Base-by-base conservation (phyloP, 2,329 filamentous ascomycete genomes). In the Diaporthe capsici region DNA sequence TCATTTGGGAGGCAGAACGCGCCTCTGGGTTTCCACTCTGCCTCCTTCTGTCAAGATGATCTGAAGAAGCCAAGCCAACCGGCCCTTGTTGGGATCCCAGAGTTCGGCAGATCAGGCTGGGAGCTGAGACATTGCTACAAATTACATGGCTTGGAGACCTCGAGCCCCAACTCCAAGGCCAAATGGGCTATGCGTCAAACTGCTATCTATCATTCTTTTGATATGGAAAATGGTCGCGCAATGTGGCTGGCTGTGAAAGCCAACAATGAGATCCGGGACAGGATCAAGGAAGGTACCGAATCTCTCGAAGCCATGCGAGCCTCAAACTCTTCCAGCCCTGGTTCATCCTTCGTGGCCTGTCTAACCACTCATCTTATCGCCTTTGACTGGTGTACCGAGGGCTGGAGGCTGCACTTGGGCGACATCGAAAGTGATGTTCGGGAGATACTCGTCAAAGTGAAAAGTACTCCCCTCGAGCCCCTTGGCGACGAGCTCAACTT, bases 1-100 rank as follows among this genome's bases (percentile, higher is more conserved):
- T 83, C 73, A 79, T 87, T 88, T 1, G 92, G 90, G 81, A 91
- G 87, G 82, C 92, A 93, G 0, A 49, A 20, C 1, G 39, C 39
- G 7, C 34, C 28, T 13, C 44, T 37, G 0, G 42, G 17, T 4
- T 72, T 72, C 31, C 55, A 72, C 15, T 72, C 39, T 51, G 70
- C 55, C 31, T 60, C 70, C 1, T 72, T 72, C 42, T 72, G 53
- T 20, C 70, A 72, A 4, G 70, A 72, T 49, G 70, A 72, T 44
- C 4, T 51, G 12, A 12, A 2, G 1, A 72, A 61, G 22, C 55
- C 55, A 12, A 49, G 20, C 6, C 20, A 22, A 9, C 7, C 34
- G 17, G 15, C 25, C 0, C 20, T 60, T 4, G 31, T 51, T 12
- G 39, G 7, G 2, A 72, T 72, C 28, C 39, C 39, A 15, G 70